Evolutionary conservation across 495 filamentous ascomycete species (phyloP), one percentile per base, ranked within the genome.

Genomic region (Pseudoneurospora amorphoporcata): DNA sequence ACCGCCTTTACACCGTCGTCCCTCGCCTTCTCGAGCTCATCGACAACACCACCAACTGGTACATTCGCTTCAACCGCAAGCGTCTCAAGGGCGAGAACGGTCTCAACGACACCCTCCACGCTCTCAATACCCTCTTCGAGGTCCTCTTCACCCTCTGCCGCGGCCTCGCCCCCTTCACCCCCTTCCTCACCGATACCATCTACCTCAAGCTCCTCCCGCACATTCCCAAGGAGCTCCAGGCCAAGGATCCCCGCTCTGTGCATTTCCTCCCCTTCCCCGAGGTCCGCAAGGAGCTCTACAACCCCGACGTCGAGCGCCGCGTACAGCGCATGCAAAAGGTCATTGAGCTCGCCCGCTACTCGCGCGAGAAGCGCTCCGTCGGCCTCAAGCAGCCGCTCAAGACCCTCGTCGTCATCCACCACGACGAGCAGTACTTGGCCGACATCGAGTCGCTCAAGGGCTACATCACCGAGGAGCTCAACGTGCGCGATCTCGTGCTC

Each of bases 41-140:
- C 74, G 95, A 99, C 78, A 94, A 95, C 82, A 92, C 92, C 7
- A 98, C 95, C 3, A 99, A 99, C 82, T 99, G 96, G 96, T 99
- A 99, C 81, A 99, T 99, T 79, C 89, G 95, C n/a, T 97, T 98
- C 86, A 99, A 99, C 85, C 89, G 95, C 39, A 94, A 93, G 80
- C 91, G 95, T 23, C 85, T 99, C 71, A 99, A 98, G 89, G 95
- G 95, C 71, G 94, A 96, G 81, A 89, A 91, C 77, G 95, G 95
- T 16, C 80, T 92, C 14, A 73, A 79, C 9, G 95, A 98, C 77
- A 98, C 95, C 37, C 82, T 90, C 70, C 92, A 97, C 80, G 95
- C 95, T 10, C 85, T 99, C 70, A 97, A 98, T 81, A 95, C 95
- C 8, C 89, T 99, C n/a, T 98, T 97, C 75, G 95, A 98, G 83